Evolutionary conservation across 129 eudicot genomes (phyloP).

Genomic region (Centrapalus pauciflorus): DNA sequence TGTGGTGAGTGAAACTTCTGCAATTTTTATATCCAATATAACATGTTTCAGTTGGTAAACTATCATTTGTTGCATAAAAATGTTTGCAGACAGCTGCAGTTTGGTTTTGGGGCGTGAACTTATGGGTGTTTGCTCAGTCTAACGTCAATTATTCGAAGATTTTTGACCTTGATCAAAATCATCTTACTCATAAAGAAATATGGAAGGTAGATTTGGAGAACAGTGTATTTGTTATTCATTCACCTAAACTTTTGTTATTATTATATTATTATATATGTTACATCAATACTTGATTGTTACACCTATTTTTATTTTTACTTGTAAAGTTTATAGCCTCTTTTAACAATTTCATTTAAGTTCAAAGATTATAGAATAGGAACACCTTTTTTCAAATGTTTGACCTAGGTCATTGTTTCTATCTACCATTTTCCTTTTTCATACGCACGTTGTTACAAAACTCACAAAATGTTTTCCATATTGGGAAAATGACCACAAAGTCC

Average conservation of each 20-base stretch:
- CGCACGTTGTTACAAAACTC: too few species aligned
- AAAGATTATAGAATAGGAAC: too few species aligned
- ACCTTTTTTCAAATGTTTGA: too few species aligned
- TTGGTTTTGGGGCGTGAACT: constrained; percentile 96
- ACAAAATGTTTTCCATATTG: too few species aligned
- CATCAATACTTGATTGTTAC: constrained; percentile 1
- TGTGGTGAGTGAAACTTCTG: constrained; percentile 60
- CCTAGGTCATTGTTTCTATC: too few species aligned
- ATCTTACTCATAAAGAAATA: constrained; percentile 86
- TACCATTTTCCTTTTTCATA: too few species aligned
- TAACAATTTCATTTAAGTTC: background rate
- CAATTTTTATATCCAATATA: background rate
- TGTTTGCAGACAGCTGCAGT: constrained; percentile 72
- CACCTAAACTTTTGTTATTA: background rate
- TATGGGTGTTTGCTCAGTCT: constrained; percentile 93
- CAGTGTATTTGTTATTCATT: background rate
- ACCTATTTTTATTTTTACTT: background rate
- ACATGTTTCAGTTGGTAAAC: background rate
- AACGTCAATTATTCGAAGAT: constrained; percentile 78
- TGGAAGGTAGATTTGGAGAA: constrained; percentile 67
- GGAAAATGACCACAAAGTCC: too few species aligned
- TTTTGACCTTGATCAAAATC: constrained; percentile 93
- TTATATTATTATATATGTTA: background rate
- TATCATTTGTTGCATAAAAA: constrained; percentile 1
- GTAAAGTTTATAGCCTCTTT: background rate